Percentiles rank a stretch among this genome's conserved stretches.
Conservation (phyloP, 2,329 filamentous ascomycete genomes). For the Colletotrichum theobromicola region DNA sequence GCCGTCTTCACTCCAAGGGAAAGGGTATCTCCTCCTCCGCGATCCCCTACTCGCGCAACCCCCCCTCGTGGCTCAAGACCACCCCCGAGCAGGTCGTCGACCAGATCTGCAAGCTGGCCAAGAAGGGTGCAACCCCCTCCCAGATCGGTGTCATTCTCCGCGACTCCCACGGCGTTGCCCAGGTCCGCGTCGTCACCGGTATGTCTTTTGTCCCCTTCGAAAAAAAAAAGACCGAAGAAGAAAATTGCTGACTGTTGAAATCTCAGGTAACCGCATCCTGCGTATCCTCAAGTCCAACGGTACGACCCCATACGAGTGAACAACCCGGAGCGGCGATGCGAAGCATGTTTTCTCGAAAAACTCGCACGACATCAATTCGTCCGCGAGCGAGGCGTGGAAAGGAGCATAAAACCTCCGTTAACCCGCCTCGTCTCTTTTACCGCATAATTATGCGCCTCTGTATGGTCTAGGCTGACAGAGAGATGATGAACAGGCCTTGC, state of each 20-base stretch:
- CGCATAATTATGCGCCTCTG: conserved; percentile 70
- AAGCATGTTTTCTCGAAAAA: not conserved
- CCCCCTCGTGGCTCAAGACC: conserved; percentile 97
- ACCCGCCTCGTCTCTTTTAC: conserved; percentile 11
- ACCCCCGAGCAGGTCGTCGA: conserved; percentile 98
- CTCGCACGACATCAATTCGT: not conserved
- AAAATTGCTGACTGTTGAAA: conserved; percentile 39
- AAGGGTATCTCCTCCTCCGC: conserved; percentile 98
- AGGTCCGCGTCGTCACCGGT: conserved; percentile 98
- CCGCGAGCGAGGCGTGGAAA: not conserved
- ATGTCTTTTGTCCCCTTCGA: conserved; percentile 44
- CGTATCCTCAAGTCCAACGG: conserved; percentile 97
- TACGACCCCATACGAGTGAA: conserved; percentile 65
- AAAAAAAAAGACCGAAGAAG: not conserved
- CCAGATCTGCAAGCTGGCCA: conserved; percentile 98
- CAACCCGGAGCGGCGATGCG: conserved; percentile 10
- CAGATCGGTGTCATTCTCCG: conserved; percentile 99
- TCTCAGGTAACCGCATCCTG: conserved; percentile 96
- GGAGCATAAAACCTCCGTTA: not conserved
- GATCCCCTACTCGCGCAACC: conserved; percentile 92
- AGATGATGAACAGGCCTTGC: conserved; percentile 90
- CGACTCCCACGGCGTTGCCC: conserved; percentile 97
- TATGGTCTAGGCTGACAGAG: conserved; percentile 93
- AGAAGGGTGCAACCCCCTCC: conserved; percentile 97
- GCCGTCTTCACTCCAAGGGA: conserved; percentile 98